Percentiles rank a stretch among this genome's conserved stretches.
phyloP scores from a whole-genome alignment of 352 stramenopile species.

The Poterioochromonas sp. region DNA sequence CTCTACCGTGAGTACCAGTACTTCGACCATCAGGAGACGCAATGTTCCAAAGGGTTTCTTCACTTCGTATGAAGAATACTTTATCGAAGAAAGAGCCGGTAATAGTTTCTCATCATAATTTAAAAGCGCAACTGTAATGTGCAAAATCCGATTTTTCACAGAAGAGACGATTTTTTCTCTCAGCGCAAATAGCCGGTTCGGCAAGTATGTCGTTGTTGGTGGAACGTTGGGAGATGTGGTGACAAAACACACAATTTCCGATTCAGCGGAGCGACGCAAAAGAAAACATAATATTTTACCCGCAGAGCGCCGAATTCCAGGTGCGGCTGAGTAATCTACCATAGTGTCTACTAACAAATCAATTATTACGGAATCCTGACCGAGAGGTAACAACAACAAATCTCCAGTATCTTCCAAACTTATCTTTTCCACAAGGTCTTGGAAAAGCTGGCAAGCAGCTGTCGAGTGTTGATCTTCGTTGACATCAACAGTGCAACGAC shows the following conservation, averaged over 20 bases:
- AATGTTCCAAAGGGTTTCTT: background rate
- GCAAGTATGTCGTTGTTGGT: background rate
- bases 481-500: background rate
- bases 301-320: background rate
- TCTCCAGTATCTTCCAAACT: constrained; percentile 24
- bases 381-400: background rate
- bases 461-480: background rate
- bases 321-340: background rate
- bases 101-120: background rate
- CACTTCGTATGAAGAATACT: background rate
- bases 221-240: background rate
- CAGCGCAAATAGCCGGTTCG: constrained; percentile 3
- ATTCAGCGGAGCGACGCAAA: background rate
- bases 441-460: background rate
- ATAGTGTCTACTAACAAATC: background rate
- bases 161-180: background rate
- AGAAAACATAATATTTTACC: background rate
- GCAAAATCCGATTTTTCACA: background rate
- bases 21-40: background rate
- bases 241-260: constrained; percentile 24
- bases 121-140: background rate
- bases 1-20: constrained; percentile 20
- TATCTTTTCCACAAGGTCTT: constrained; percentile 19
- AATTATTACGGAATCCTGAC: background rate
- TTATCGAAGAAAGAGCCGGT: background rate